A percentile compares a stretch with the other conserved stretches of the same genome.
These are phyloP conservation scores for Pseudogymnoascus sp. DNA, from an alignment of 2,329 filamentous ascomycete species.

Conservation along the genomic window DNA sequence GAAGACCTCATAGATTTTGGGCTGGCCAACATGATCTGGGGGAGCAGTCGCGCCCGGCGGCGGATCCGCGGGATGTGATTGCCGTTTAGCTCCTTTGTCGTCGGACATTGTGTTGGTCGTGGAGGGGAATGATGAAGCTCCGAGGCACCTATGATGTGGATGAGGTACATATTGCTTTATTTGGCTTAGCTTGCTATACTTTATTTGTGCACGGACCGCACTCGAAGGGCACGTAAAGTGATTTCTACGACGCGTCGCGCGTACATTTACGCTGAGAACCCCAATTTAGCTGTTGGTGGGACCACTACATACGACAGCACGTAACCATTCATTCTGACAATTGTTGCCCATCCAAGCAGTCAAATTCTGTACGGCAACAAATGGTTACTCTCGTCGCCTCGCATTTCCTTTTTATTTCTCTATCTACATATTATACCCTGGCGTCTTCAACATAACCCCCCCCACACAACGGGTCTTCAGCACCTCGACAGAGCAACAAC, in stretches of 20 bases:
- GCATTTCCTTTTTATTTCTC: neutral
- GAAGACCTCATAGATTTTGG: slow-evolving; percentile 37
- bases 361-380: neutral
- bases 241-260: slow-evolving; percentile 9
- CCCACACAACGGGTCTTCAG: slow-evolving; percentile 12
- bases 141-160: slow-evolving; percentile 9
- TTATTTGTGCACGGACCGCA: slow-evolving; percentile 3
- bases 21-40: slow-evolving; percentile 30
- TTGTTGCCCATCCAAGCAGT: neutral
- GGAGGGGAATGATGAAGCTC: slow-evolving; percentile 10
- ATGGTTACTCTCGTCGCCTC: neutral
- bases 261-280: neutral
- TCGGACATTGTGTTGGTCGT: neutral
- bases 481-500: slow-evolving; percentile 17
- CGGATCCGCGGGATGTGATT: slow-evolving; percentile 23
- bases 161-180: slow-evolving; percentile 7
- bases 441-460: slow-evolving; percentile 11
- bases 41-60: slow-evolving; percentile 31
- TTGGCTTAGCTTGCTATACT: neutral
- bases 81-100: slow-evolving; percentile 13
- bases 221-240: slow-evolving; percentile 5
- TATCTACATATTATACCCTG: slow-evolving; percentile 10
- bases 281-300: neutral
- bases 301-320: neutral
- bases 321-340: neutral